Evolutionary conservation across 1,284 basidiomycete species (phyloP).

Genomic region (Trametes polyzona): DNA sequence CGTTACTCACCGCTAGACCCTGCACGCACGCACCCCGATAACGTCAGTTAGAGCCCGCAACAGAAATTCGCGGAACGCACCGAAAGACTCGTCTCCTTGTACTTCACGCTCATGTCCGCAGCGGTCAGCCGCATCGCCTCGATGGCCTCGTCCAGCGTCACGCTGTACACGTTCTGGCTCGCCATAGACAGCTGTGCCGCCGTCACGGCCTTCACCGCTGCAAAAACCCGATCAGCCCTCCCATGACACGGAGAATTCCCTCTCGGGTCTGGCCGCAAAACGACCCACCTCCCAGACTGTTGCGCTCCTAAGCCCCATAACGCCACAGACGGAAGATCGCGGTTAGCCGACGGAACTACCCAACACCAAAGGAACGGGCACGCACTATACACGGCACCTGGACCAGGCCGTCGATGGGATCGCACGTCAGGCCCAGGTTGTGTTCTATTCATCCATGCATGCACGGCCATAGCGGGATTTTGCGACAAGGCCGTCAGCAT

Average conservation of each 20-base stretch:
- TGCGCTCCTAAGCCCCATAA: slow-evolving; percentile 77
- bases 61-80: slow-evolving; percentile 46
- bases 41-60: neutral
- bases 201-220: slow-evolving; percentile 87
- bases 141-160: slow-evolving; percentile 94
- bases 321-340: slow-evolving; percentile 3
- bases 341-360: neutral
- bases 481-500: neutral
- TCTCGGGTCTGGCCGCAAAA: neutral
- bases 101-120: slow-evolving; percentile 84
- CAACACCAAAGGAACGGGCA: slow-evolving; percentile 11
- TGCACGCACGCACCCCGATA: slow-evolving; percentile 31
- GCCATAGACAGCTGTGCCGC: slow-evolving; percentile 96
- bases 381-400: slow-evolving; percentile 94
- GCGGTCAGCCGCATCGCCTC: slow-evolving; percentile 95
- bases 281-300: slow-evolving; percentile 83
- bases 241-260: neutral
- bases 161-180: slow-evolving; percentile 83
- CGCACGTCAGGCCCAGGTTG: slow-evolving; percentile 88
- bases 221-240: neutral
- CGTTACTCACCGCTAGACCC: slow-evolving; percentile 69
- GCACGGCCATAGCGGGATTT: neutral
- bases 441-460: slow-evolving; percentile 56
- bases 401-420: slow-evolving; percentile 91
- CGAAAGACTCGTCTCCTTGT: slow-evolving; percentile 92